Evolutionary conservation across 1,284 basidiomycete genomes (phyloP), one percentile per base, ranked within the genome.

Genomic region (Wallemia ichthyophaga): DNA sequence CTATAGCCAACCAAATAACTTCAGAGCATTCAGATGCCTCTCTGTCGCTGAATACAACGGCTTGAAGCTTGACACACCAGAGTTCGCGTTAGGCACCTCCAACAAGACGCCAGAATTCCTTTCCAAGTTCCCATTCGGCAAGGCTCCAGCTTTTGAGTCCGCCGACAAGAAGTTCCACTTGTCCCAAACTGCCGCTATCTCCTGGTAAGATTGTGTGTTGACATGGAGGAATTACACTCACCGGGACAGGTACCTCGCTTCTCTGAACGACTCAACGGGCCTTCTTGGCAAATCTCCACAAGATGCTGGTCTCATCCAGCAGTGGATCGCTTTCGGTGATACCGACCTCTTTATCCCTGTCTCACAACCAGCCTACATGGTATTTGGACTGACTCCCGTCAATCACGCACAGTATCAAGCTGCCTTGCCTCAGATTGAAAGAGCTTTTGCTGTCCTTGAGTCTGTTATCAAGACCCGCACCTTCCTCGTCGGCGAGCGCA

Each of bases 401-500:
- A 68, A 64, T 68, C 72, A 72, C 67, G 64, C 69, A 61, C 65
- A 62, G 58, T 56, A 67, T 61, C 61, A 67, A 56, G 61, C 60
- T 25, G 59, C 60, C 19, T 61, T 48, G 61, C 65, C 71, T 59
- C 75, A 74, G 57, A 73, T 77, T 63, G 64, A 64, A 64, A 65
- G 19, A 53, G 27, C 28, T 61, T 65, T 70, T 53, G 78, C 76
- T 61, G 70, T 75, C 25, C 73, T 86, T 58, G 73, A 72, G 23
- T 25, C 13, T 59, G 78, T 77, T 64, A 75, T 96, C 63, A 78
- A 96, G 67, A 75, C 78, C 62, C 79, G 78, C 67, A 98, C 92
- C 59, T 96, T 82, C 79, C 77, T 95, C 66, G 88, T 89, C 60
- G 82, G 82, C 66, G 86, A 96, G 71, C 85, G 91, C 66, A 81